Percentiles rank a stretch among this genome's conserved stretches.
Evolutionary conservation across 2,329 filamentous ascomycete species (phyloP).

Genomic region (Alternaria burnsii): DNA sequence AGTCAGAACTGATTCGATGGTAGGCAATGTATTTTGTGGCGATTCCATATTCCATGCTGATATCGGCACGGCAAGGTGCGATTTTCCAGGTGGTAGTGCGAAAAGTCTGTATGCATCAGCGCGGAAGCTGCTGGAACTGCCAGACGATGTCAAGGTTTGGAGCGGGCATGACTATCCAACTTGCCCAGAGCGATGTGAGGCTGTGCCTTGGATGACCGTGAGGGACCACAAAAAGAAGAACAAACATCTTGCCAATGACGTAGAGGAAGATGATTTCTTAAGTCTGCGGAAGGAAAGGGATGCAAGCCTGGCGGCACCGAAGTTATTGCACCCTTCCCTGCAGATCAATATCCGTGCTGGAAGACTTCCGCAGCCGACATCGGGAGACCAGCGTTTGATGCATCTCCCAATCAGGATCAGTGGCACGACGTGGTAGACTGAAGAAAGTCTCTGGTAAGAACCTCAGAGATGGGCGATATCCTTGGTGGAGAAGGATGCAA

Average conservation of each 20-base stretch:
- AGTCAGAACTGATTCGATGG: background rate
- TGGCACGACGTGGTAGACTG: slow-evolving; percentile 3
- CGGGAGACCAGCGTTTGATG: slow-evolving; percentile 11
- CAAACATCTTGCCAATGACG: slow-evolving; percentile 43
- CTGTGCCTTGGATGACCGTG: slow-evolving; percentile 48
- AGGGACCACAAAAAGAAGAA: slow-evolving; percentile 46
- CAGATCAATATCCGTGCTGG: slow-evolving; percentile 54
- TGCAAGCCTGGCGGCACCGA: slow-evolving; percentile 40
- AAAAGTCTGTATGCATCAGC: slow-evolving; percentile 37
- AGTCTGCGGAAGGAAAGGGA: slow-evolving; percentile 44
- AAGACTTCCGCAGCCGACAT: slow-evolving; percentile 35
- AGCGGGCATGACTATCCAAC: slow-evolving; percentile 50
- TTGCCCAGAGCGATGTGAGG: slow-evolving; percentile 17
- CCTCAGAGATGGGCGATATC: no score
- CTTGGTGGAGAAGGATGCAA: background rate
- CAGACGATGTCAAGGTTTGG: slow-evolving; percentile 43
- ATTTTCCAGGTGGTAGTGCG: slow-evolving; percentile 49
- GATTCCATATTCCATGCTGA: slow-evolving; percentile 49
- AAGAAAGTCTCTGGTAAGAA: background rate
- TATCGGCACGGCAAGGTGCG: slow-evolving; percentile 45
- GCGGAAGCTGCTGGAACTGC: slow-evolving; percentile 38
- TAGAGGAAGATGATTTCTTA: slow-evolving; percentile 46
- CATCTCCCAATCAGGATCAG: slow-evolving; percentile 12
- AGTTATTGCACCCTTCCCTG: slow-evolving; percentile 49
- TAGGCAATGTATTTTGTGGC: slow-evolving; percentile 48